Conservation (phyloP, 2,329 filamentous ascomycete species). For the Moelleriella libera region DNA sequence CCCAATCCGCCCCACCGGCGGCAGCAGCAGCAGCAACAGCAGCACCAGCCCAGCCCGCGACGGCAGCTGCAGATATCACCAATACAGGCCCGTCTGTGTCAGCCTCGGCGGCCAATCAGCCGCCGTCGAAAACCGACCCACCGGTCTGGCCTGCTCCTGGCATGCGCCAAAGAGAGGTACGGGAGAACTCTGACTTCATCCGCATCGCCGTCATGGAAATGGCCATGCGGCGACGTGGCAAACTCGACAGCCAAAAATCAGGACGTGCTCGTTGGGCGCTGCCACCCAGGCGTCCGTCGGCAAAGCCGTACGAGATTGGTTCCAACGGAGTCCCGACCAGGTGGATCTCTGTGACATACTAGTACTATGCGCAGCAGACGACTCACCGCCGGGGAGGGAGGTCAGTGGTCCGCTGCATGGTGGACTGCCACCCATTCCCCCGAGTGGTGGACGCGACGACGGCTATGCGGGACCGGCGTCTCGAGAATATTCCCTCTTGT, state of each 20-base stretch:
- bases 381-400: not conserved
- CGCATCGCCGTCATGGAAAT: slow-evolving; percentile 59
- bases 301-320: slow-evolving; percentile 40
- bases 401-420: no score
- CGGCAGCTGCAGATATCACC: not conserved
- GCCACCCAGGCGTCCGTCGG: slow-evolving; percentile 44
- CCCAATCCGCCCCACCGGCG: slow-evolving; percentile 22
- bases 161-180: slow-evolving; percentile 50
- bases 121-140: slow-evolving; percentile 14
- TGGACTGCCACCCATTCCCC: no score
- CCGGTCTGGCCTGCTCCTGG: slow-evolving; percentile 22
- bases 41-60: slow-evolving; percentile 11
- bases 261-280: slow-evolving; percentile 54
- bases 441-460: no score
- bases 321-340: slow-evolving; percentile 43
- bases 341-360: slow-evolving; percentile 32
- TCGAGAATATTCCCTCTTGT: no score
- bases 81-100: not conserved
- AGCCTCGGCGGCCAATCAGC: slow-evolving; percentile 3
- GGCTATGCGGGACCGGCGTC: no score
- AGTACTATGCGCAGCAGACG: not conserved
- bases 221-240: slow-evolving; percentile 53
- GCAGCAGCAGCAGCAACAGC: slow-evolving; percentile 8
- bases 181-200: slow-evolving; percentile 58
- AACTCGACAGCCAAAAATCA: slow-evolving; percentile 51